Base-by-base conservation (phyloP, 148 eudicot species). In the Chenopodium quinoa region DNA sequence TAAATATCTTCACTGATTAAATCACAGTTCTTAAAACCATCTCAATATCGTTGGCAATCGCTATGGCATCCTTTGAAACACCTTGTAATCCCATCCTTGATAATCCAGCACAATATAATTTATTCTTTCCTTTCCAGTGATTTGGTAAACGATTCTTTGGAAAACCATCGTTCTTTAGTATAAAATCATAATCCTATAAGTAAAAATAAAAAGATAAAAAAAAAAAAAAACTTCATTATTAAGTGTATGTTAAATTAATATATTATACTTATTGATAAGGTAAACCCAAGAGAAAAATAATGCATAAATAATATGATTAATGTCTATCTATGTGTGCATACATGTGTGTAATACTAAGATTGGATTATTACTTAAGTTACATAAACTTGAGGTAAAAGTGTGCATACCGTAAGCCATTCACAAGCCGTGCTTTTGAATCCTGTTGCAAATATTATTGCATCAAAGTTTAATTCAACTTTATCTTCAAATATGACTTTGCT, bases 401-500 rank as follows among this genome's bases (percentile, higher is more conserved):
- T 65, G 52, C 56, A n/a, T 64, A 87, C 89, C 84, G 83, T 87
- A 40, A 87, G 84, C 89, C 89, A 87, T 20, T 83, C 76, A 7
- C 78, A 80, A 11, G 79, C 71, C 4, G 79, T 73, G 64, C 79
- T 85, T 80, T 50, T 82, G 22, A 79, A 87, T 1, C 89, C 89
- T 1, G 87, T 87, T 4, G 89, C 89, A 77, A 84, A 84, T 34
- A 87, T 47, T 17, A 87, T 84, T 9, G 85, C 89, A 71, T 87
- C 89, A 62, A 82, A 82, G 6, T 63, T 58, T n/a, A 75, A 47
- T 48, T 83, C 82, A 25, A 32, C 50, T 13, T 78, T 65, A 78
- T 83, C 72, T 74, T 83, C 79, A 58, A 87, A 80, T 0, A 78
- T 58, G 12, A 85, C 82, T 27, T 47, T 72, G 27, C 56, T 71